phyloP scores from a whole-genome alignment of 2,329 filamentous ascomycete genomes.

The Mycosphaerella sp. region DNA sequence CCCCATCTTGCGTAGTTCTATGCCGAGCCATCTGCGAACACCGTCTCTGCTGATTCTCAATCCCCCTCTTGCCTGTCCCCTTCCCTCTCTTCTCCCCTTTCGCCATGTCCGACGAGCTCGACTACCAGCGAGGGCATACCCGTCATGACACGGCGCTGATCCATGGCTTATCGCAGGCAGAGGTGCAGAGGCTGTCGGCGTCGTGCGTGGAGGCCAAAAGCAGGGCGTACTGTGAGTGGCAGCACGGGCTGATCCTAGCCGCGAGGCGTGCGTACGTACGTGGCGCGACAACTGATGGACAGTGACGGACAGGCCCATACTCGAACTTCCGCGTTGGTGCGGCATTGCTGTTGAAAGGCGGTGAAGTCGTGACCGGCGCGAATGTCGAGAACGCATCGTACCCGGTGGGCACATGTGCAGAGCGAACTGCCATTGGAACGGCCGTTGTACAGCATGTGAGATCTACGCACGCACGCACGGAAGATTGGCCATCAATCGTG shows the following conservation, averaged over 20 bases:
- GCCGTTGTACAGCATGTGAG: conserved; percentile 53
- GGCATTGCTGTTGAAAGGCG: conserved; percentile 57
- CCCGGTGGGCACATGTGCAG: conserved; percentile 91
- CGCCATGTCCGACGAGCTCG: conserved; percentile 32
- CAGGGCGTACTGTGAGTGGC: conserved; percentile 66
- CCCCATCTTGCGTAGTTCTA: too few relatives aligned
- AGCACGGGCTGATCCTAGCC: neutral
- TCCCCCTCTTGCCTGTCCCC: neutral
- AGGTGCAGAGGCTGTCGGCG: conserved; percentile 59
- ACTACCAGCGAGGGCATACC: conserved; percentile 33
- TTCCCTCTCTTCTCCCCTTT: conserved; percentile 20
- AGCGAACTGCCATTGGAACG: conserved; percentile 79
- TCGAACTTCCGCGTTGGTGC: conserved; percentile 87
- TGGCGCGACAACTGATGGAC: neutral
- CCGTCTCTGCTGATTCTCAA: too few relatives aligned
- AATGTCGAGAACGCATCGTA: conserved; percentile 93
- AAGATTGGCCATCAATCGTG: neutral
- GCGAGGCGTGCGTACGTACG: too few relatives aligned
- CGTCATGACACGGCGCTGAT: conserved; percentile 40
- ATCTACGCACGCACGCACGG: neutral
- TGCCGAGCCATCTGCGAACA: too few relatives aligned
- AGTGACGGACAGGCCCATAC: conserved; percentile 58
- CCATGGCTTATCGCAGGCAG: conserved; percentile 52
- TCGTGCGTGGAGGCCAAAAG: conserved; percentile 66
- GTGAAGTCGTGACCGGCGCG: conserved; percentile 59